These are phyloP conservation scores for Monascus purpureus DNA, from an alignment of 495 filamentous ascomycete species.

Conservation along the genomic window DNA sequence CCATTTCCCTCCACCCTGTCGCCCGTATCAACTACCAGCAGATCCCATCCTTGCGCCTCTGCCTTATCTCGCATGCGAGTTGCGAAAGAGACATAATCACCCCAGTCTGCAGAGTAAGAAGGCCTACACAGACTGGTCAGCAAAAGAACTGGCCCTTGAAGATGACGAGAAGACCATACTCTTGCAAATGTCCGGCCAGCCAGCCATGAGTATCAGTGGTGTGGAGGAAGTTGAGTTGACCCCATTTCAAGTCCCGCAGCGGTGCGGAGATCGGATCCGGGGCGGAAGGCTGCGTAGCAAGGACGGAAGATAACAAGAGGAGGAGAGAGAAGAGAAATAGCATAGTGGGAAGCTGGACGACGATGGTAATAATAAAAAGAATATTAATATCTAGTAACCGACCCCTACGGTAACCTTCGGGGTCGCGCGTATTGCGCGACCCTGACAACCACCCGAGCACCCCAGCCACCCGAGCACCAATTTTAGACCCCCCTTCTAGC, in stretches of 20 bases:
- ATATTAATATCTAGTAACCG: too few relatives aligned
- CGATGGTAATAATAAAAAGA: too few relatives aligned
- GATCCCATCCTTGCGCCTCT: slow-evolving; percentile 62
- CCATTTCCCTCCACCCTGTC: slow-evolving; percentile 93
- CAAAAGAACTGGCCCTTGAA: slow-evolving; percentile 5
- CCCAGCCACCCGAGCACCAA: too few relatives aligned
- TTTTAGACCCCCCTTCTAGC: too few relatives aligned
- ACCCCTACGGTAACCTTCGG: too few relatives aligned
- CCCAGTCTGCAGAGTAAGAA: slow-evolving; percentile 91
- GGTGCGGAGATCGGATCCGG: slow-evolving; percentile 66
- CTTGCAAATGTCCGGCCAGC: slow-evolving; percentile 85
- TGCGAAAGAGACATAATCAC: slow-evolving; percentile 92
- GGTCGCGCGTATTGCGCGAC: too few relatives aligned
- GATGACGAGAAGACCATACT: slow-evolving; percentile 34
- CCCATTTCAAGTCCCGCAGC: slow-evolving; percentile 75
- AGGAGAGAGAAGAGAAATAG: slow-evolving; percentile 3
- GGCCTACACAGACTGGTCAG: slow-evolving; percentile 35
- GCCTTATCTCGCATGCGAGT: slow-evolving; percentile 64
- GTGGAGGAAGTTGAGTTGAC: slow-evolving; percentile 85
- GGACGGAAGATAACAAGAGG: slow-evolving; percentile 11
- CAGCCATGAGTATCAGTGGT: slow-evolving; percentile 94
- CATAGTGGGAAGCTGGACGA: too few relatives aligned
- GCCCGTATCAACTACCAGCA: slow-evolving; percentile 85
- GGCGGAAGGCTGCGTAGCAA: slow-evolving; percentile 65
- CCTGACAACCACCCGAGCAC: too few relatives aligned